A percentile compares a stretch with the other conserved stretches of the same genome.
Conservation (phyloP, 2,329 filamentous ascomycete genomes). For the Myriosclerotinia scirpicola region DNA sequence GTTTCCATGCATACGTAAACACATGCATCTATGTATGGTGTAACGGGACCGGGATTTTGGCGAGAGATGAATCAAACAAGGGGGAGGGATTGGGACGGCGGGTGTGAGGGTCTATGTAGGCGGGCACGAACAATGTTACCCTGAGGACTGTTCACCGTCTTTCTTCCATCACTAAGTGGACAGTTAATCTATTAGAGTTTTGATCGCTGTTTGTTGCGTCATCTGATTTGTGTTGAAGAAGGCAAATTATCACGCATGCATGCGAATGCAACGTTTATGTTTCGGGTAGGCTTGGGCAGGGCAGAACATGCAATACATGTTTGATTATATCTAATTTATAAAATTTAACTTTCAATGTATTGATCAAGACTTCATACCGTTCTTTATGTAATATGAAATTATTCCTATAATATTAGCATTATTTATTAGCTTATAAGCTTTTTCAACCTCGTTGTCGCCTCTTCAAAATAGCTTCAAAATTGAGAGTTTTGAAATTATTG, state of each 20-base stretch:
- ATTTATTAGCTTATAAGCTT: too few relatives aligned
- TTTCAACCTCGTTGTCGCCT: too few relatives aligned
- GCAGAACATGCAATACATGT: not conserved
- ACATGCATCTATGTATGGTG: not conserved
- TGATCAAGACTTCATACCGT: too few relatives aligned
- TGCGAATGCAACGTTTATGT: not conserved
- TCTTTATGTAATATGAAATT: too few relatives aligned
- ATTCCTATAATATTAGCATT: too few relatives aligned
- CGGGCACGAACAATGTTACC: not conserved
- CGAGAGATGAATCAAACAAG: not conserved
- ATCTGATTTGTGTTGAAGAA: conserved; percentile 1
- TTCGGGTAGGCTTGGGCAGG: not conserved
- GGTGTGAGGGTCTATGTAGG: not conserved
- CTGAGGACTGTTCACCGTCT: not conserved
- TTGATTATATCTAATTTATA: too few relatives aligned
- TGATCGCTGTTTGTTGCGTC: not conserved
- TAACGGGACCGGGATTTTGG: not conserved
- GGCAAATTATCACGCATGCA: not conserved
- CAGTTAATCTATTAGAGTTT: conserved; percentile 2
- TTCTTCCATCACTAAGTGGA: not conserved
- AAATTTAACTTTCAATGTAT: too few relatives aligned
- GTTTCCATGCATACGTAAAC: not conserved
- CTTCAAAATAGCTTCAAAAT: too few relatives aligned
- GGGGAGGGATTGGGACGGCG: not conserved
- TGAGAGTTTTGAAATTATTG: too few relatives aligned